Evolutionary conservation across 768 basidiomycete species (phyloP), one percentile per base, ranked within the genome.

Genomic region (Guyanaporus albipodus): DNA sequence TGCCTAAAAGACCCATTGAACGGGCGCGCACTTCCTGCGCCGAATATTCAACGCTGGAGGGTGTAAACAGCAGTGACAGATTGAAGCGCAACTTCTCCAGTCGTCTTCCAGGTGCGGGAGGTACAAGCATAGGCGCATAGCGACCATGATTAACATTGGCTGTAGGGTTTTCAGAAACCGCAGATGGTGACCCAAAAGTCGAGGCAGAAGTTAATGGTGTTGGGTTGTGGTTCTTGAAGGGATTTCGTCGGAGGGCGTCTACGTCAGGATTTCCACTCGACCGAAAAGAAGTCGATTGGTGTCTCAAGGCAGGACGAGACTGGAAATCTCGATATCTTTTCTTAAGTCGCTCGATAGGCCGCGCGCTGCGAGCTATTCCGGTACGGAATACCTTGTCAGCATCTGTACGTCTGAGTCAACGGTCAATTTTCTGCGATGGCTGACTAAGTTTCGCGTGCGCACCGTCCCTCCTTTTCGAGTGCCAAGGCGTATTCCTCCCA

Each of bases 401-500:
- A 45, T 92, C 85, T 43, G 77, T 69, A 14, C 69, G 74, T 59
- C 93, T 96, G 55, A 44, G 18, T 10, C 3, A 17, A 41, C 18
- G 42, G 47, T 50, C 12, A 52, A 42, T 41, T 49, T 42, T 38
- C 46, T 10, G 17, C 26, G 15, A 48, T 12, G 38, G 40, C 41
- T n/a, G 36, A 48, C 44, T 31, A 40, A 41, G 5, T 27, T 44
- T 55, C 6, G 17, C 27, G n/a, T 17, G 15, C 83, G 63, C 69
- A 95, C 95, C 81, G 79, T 56, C 86, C 85, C 33, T 77, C 76
- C 36, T 73, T 70, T 68, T 97, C 93, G 44, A 95, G 72, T 3
- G 83, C 73, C 29, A 74, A 69, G 2, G 95, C 92, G 66, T 92
- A 97, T 57, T 95, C 92, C 64, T 95, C 91, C 59, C 96, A 99